A percentile compares a stretch with the other conserved stretches of the same genome.
Conservation (phyloP, 1,284 basidiomycete species). For the Moesziomyces sp. region DNA sequence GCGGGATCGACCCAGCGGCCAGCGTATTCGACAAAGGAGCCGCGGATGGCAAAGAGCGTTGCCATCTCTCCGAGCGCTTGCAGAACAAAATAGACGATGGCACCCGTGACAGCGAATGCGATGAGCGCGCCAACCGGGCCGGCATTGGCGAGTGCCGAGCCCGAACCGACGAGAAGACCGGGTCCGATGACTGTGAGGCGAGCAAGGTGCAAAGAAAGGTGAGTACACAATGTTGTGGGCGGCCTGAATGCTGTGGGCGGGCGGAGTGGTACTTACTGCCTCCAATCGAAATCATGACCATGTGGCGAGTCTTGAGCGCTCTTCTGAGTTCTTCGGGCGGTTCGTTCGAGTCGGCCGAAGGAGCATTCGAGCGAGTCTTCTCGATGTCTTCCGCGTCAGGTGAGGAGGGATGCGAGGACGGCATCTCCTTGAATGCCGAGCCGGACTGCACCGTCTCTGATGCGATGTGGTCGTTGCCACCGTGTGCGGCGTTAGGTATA, state of each 20-base stretch:
- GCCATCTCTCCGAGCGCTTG: slow-evolving; percentile 51
- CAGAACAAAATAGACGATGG: slow-evolving; percentile 51
- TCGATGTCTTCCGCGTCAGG: slow-evolving; percentile 26
- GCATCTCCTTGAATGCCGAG: slow-evolving; percentile 19
- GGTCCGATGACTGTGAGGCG: slow-evolving; percentile 42
- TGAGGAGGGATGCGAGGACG: slow-evolving; percentile 13
- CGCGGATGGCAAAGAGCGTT: slow-evolving; percentile 72
- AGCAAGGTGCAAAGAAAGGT: too few relatives aligned
- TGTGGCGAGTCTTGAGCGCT: slow-evolving; percentile 50
- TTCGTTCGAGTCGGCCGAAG: neutral
- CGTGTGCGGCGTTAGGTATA: slow-evolving; percentile 3
- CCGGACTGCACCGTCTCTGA: neutral
- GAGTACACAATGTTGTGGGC: too few relatives aligned
- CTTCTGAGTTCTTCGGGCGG: slow-evolving; percentile 39
- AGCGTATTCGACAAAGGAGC: slow-evolving; percentile 82
- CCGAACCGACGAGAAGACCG: slow-evolving; percentile 53
- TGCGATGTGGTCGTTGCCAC: slow-evolving; percentile 10
- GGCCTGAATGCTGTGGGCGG: too few relatives aligned
- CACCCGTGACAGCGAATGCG: slow-evolving; percentile 49
- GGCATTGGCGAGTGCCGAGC: slow-evolving; percentile 41
- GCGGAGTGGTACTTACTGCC: slow-evolving; percentile 10
- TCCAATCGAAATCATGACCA: slow-evolving; percentile 58
- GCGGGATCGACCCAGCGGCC: slow-evolving; percentile 82
- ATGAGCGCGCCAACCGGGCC: slow-evolving; percentile 52
- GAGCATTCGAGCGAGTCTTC: slow-evolving; percentile 5